Evolutionary conservation across 2,329 filamentous ascomycete species (phyloP), one percentile per base, ranked within the genome.

Genomic region (Diaporthe ampelina): DNA sequence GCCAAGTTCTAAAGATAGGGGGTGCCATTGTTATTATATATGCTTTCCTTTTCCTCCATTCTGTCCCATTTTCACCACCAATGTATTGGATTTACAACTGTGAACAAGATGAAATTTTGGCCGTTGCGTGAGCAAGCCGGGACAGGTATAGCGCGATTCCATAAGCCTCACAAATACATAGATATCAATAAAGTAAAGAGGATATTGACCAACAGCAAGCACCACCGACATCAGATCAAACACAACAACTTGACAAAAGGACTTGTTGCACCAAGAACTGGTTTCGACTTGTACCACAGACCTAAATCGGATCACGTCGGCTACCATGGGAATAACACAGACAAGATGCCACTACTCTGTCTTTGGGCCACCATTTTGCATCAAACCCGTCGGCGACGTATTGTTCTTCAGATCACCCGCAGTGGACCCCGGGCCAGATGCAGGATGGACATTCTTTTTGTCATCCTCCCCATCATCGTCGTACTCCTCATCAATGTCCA

Each of bases 401-500:
- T 67, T 67, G 77, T 83, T 89, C 82, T 91, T 91, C 58, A 84
- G 82, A 56, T 91, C 90, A 19, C 84, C 85, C 21, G 89, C 82
- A 5, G 85, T 82, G 24, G 89, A 87, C 10, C 79, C 78, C 15
- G 82, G 79, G 21, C 82, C 82, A 13, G 86, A 85, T 21, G 82
- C 80, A 57, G 80, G 79, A 19, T 81, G 78, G 3, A 80, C 82
- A 1, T 82, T 81, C 81, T 93, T 93, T 85, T 93, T 92, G 73
- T 97, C 93, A 75, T 98, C 96, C 77, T 97, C 95, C 6, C 91
- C 94, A 73, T 95, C 96, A 80, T 98, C 96, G 82, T 98, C 96
- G 80, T 99, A 98, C 82, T 98, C 94, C 82, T 99, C 97, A 78
- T 99, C 95, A 26, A 98, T 94, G 9, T 98, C 96, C 91, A 99